A percentile compares a stretch with the other conserved stretches of the same genome.
phyloP scores from a whole-genome alignment of 345 rosid genomes.

The Diplotaxis tenuifolia region DNA sequence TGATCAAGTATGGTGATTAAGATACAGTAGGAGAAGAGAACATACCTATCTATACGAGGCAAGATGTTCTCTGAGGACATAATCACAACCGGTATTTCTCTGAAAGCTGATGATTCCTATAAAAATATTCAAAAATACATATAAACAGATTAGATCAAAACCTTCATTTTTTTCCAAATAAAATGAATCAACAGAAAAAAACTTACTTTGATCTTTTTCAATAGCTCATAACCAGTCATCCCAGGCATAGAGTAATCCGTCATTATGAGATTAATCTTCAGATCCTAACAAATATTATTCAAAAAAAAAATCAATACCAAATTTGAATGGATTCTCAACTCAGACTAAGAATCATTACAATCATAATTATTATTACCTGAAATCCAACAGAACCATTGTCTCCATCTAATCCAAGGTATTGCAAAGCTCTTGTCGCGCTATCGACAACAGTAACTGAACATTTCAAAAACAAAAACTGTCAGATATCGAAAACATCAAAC shows the following conservation, averaged over 20 bases:
- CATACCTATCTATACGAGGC: conserved; percentile 71
- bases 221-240: not conserved
- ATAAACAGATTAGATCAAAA: not conserved
- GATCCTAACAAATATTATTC: not conserved
- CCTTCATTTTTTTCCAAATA: not conserved
- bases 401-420: conserved; percentile 76
- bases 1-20: not conserved
- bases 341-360: not conserved
- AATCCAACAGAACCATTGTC: conserved; percentile 55
- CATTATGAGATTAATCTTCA: not conserved
- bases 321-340: not conserved
- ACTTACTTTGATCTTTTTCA: not conserved
- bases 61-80: conserved; percentile 84
- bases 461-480: not conserved
- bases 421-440: conserved; percentile 67
- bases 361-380: conserved; percentile 47
- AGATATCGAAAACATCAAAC: not conserved
- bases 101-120: conserved; percentile 72
- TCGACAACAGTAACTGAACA: conserved; percentile 69
- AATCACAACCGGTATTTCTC: conserved; percentile 78
- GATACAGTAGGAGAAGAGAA: not conserved
- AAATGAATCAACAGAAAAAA: not conserved
- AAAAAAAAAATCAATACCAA: not conserved
- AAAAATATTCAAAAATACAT: not conserved
- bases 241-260: not conserved